Conservation (phyloP, 345 rosid genomes). For the Citrus maxima region DNA sequence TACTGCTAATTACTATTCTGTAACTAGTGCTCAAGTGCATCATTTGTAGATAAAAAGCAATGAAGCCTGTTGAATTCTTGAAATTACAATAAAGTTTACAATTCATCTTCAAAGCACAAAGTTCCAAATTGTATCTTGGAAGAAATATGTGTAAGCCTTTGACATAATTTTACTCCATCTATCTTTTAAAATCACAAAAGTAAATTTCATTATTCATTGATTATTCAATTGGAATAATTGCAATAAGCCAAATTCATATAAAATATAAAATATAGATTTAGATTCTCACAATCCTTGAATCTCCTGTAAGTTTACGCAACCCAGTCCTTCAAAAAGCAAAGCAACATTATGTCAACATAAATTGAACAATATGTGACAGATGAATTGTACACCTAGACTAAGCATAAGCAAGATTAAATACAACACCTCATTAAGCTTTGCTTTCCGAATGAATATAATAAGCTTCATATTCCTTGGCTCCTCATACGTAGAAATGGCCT, state of each 20-base stretch:
- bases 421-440: constrained; percentile 70
- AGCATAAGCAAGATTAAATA: neutral
- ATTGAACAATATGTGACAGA: neutral
- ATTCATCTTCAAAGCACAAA: neutral
- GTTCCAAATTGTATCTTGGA: neutral
- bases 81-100: neutral
- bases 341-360: neutral
- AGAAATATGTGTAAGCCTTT: too few species aligned
- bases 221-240: too few species aligned
- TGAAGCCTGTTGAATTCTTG: neutral
- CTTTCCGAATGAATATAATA: too few species aligned
- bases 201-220: too few species aligned
- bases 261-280: too few species aligned
- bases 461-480: too few species aligned
- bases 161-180: too few species aligned
- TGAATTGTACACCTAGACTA: neutral
- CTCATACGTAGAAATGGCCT: too few species aligned
- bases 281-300: constrained; percentile 66
- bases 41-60: neutral
- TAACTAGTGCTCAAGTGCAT: neutral
- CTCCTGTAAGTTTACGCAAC: too few species aligned
- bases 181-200: too few species aligned
- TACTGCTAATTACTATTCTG: constrained; percentile 13
- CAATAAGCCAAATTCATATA: too few species aligned
- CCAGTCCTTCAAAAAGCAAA: constrained; percentile 13